These are phyloP conservation scores for Nannochloris sp. DNA, from an alignment of 139 green algal genomes.

Conservation along the genomic window DNA sequence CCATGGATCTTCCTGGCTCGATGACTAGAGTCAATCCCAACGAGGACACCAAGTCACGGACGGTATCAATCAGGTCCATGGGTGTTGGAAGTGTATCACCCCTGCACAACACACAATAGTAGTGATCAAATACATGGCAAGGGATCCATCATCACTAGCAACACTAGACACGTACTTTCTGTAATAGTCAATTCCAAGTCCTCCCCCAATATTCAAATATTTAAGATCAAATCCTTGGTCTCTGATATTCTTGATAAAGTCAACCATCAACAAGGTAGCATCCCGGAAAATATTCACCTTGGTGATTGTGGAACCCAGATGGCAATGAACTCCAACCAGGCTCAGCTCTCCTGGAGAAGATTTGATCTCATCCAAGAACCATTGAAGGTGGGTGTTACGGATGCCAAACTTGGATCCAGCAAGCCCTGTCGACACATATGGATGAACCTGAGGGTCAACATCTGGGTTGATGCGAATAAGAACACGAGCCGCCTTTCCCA, in stretches of 20 bases:
- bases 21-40: constrained; percentile 86
- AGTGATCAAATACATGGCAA: neutral
- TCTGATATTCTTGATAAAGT: constrained; percentile 82
- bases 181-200: constrained; percentile 92
- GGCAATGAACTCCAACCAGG: constrained; percentile 89
- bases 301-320: constrained; percentile 94
- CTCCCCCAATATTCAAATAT: constrained; percentile 96
- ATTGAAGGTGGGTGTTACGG: constrained; percentile 84
- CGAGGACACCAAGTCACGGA: constrained; percentile 60
- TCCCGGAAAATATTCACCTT: constrained; percentile 96
- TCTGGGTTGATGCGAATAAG: constrained; percentile 97
- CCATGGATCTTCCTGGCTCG: constrained; percentile 89
- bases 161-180: constrained; percentile 23
- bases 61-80: constrained; percentile 88
- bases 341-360: constrained; percentile 57
- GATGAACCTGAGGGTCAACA: constrained; percentile 94
- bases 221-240: constrained; percentile 78
- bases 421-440: constrained; percentile 92
- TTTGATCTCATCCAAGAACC: constrained; percentile 64
- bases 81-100: constrained; percentile 74
- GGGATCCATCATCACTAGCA: constrained; percentile 9
- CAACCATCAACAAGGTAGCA: constrained; percentile 85
- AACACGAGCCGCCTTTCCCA: constrained; percentile 45
- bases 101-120: neutral
- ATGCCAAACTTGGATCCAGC: constrained; percentile 97